A percentile compares a stretch with the other conserved stretches of the same genome.
phyloP scores from a whole-genome alignment of 2,329 filamentous ascomycete species.

The Ambrosiella cleistominuta region DNA sequence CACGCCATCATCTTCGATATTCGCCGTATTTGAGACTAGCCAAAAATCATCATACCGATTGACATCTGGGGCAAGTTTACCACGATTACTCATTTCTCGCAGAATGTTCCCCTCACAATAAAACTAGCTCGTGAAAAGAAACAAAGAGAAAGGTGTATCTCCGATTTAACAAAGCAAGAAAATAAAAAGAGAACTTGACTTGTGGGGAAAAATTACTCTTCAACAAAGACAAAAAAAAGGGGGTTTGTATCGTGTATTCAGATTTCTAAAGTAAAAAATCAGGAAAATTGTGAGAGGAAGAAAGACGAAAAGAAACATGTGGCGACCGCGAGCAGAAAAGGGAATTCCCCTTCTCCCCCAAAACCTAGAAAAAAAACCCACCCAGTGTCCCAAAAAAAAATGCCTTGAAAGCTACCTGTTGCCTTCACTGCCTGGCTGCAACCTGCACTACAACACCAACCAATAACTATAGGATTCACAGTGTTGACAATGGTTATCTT shows the following conservation, averaged over 20 bases:
- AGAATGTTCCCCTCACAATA: neutral
- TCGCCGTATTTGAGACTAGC: neutral
- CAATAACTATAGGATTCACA: too few species aligned
- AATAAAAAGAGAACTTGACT: neutral
- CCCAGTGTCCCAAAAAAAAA: neutral
- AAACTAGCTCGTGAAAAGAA: slow-evolving; percentile 1
- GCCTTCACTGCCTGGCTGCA: too few species aligned
- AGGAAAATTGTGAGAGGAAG: slow-evolving; percentile 1
- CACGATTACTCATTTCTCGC: slow-evolving; percentile 87
- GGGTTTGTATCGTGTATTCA: neutral
- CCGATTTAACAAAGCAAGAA: neutral
- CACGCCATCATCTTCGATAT: neutral
- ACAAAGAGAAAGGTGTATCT: neutral
- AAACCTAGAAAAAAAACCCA: too few species aligned
- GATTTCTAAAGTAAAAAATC: neutral
- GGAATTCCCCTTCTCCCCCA: neutral
- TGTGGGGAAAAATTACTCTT: neutral
- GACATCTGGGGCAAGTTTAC: slow-evolving; percentile 98
- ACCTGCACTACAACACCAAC: too few species aligned
- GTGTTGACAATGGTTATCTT: too few species aligned
- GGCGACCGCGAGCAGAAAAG: slow-evolving; percentile 6
- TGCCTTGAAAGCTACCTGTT: neutral
- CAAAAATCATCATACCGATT: slow-evolving; percentile 58
- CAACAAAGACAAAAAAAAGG: neutral
- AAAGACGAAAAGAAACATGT: slow-evolving; percentile 6